Evolutionary conservation across 306 rosid species (phyloP).

Genomic region (Malus asiatica): DNA sequence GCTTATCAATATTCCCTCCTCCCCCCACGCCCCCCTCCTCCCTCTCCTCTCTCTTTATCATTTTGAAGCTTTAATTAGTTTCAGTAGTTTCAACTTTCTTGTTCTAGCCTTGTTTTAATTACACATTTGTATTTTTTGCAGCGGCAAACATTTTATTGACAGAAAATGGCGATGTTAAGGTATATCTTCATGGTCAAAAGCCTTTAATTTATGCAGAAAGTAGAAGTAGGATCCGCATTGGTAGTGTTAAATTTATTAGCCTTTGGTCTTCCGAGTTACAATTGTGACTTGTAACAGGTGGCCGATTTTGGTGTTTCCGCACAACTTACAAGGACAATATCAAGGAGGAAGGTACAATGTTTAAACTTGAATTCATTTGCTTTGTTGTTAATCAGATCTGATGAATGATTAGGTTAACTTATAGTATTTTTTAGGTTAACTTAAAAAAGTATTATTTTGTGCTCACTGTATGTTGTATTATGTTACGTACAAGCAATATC

Average conservation of each 20-base stretch:
- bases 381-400: conserved; percentile 9
- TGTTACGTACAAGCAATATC: neutral
- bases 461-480: neutral
- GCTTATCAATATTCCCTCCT: neutral
- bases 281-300: conserved; percentile 54
- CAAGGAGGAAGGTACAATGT: conserved; percentile 87
- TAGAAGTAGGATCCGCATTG: conserved; percentile 1
- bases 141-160: conserved; percentile 94
- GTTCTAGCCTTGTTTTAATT: conserved; percentile 26
- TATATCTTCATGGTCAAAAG: conserved; percentile 25
- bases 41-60: no score
- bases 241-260: conserved; percentile 22
- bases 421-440: neutral
- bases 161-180: conserved; percentile 98
- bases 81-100: conserved; percentile 2
- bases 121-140: conserved; percentile 42
- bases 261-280: conserved; percentile 17
- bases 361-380: neutral
- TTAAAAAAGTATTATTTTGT: neutral
- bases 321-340: conserved; percentile 91
- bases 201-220: neutral
- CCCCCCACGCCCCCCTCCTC: no score
- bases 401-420: neutral
- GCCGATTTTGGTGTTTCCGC: conserved; percentile 99
- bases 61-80: neutral